These are phyloP conservation scores for Curvularia sp. DNA, from an alignment of 2,329 filamentous ascomycete genomes.

Conservation along the genomic window DNA sequence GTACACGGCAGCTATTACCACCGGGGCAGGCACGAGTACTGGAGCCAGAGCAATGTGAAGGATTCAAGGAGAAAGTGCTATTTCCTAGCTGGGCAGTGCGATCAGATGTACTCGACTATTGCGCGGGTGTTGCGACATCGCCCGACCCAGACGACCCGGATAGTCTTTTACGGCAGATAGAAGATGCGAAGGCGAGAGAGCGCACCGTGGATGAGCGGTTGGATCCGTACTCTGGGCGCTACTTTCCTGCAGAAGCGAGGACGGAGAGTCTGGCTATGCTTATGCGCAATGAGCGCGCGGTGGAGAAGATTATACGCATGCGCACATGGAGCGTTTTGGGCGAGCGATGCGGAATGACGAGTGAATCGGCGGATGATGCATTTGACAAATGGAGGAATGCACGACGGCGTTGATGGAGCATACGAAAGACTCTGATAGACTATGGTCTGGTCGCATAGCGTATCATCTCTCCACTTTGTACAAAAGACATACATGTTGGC, in stretches of 20 bases:
- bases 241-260: conserved; percentile 78
- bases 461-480: conserved; percentile 22
- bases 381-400: conserved; percentile 45
- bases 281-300: conserved; percentile 74
- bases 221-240: conserved; percentile 88
- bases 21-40: conserved; percentile 59
- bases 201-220: conserved; percentile 83
- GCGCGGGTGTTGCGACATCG: conserved; percentile 82
- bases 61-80: conserved; percentile 78
- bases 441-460: conserved; percentile 1
- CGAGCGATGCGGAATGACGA: conserved; percentile 71
- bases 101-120: conserved; percentile 86
- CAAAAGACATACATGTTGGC: neutral
- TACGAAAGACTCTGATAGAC: neutral
- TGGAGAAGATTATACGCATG: conserved; percentile 79
- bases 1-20: conserved; percentile 63
- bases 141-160: conserved; percentile 89
- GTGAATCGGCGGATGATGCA: conserved; percentile 53
- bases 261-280: conserved; percentile 79
- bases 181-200: conserved; percentile 73
- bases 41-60: conserved; percentile 67
- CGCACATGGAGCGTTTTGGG: conserved; percentile 82
- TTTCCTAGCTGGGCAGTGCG: conserved; percentile 89
- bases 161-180: conserved; percentile 69
- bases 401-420: conserved; percentile 14